These are phyloP conservation scores for Candida taoyuanica DNA, from an alignment of 805 yeast genomes.

Conservation along the genomic window DNA sequence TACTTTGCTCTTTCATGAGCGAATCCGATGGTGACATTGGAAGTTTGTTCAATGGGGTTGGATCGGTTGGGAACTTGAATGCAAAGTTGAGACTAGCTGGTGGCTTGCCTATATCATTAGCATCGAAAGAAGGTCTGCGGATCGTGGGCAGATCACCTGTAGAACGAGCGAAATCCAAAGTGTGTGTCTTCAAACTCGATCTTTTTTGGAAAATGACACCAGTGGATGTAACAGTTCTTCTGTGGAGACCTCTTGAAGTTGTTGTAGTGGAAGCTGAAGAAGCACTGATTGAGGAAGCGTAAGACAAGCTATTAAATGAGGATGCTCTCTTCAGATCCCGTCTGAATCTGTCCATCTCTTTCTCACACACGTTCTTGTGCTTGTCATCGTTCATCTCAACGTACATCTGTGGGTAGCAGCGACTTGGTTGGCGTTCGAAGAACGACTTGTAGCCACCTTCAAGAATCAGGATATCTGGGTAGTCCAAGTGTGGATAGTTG, in stretches of 20 bases:
- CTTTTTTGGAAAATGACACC: conserved; percentile 19
- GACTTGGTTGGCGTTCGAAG: conserved; percentile 49
- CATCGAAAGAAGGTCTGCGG: not conserved
- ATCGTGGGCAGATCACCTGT: not conserved
- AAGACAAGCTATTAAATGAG: conserved; percentile 29
- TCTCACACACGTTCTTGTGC: conserved; percentile 47
- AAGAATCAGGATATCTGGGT: conserved; percentile 84
- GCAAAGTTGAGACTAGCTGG: conserved; percentile 26
- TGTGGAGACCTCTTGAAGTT: conserved; percentile 14
- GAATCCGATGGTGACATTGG: conserved; percentile 9
- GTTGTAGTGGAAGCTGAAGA: conserved; percentile 1
- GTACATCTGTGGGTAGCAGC: conserved; percentile 75
- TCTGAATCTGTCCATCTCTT: conserved; percentile 49
- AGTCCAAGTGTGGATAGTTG: conserved; percentile 73
- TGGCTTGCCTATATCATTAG: conserved; percentile 18
- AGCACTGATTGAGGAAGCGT: conserved; percentile 17
- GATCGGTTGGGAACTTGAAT: conserved; percentile 23
- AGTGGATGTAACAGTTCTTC: conserved; percentile 24
- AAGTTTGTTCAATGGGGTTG: not conserved
- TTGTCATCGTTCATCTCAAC: conserved; percentile 78
- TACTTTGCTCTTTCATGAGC: not conserved
- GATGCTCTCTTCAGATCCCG: conserved; percentile 37
- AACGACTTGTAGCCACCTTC: conserved; percentile 90
- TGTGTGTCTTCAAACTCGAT: conserved; percentile 17
- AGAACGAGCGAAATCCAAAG: conserved; percentile 17